Evolutionary conservation across 768 basidiomycete species (phyloP), one percentile per base, ranked within the genome.

Genomic region (Rhodotorula taiwanensis): DNA sequence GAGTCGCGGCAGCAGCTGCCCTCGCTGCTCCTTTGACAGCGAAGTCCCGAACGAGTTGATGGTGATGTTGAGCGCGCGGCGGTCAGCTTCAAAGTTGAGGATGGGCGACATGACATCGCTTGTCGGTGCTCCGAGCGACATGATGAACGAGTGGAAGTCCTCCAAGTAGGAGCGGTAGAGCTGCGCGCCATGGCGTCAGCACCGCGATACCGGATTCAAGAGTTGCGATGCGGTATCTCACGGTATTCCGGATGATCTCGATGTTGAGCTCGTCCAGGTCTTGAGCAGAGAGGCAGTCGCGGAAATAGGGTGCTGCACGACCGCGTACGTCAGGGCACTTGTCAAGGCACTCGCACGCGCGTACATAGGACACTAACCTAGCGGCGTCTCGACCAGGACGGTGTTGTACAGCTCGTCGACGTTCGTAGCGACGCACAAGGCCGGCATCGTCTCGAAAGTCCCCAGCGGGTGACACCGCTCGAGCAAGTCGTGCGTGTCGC

Each of bases 241-340:
- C 67, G 2, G 94, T 93, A 78, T 98, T 98, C 48, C 95, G 89
- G 77, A 99, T 93, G 78, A 99, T 95, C 79, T 99, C 95, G 73
- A 99, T 98, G 80, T 99, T 97, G 61, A 98, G 84, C 75, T 97
- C 95, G 75, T 99, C 95, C 51, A 99, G 83, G 75, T 99, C 95
- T 48, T 88, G 84, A 23, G 95, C 94, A 41, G 92, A 87, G 30
- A 98, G 81, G 75, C 93, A 97, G 71, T 90, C 87, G 30, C 89
- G 86, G 82, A 99, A 99, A 79, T 98, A 99, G 13, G 91, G 90
- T 3, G 95, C 95, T 83, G 69, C 27, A 13, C 15, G n/a, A n/a
- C n/a, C n/a, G n/a, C n/a, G n/a, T n/a, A n/a, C n/a, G n/a, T n/a
- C n/a, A n/a, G n/a, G n/a, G 18, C 10, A 31, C 4, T 39, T 30